phyloP scores from a whole-genome alignment of 768 basidiomycete genomes.

The Mycena albidolilacea region DNA sequence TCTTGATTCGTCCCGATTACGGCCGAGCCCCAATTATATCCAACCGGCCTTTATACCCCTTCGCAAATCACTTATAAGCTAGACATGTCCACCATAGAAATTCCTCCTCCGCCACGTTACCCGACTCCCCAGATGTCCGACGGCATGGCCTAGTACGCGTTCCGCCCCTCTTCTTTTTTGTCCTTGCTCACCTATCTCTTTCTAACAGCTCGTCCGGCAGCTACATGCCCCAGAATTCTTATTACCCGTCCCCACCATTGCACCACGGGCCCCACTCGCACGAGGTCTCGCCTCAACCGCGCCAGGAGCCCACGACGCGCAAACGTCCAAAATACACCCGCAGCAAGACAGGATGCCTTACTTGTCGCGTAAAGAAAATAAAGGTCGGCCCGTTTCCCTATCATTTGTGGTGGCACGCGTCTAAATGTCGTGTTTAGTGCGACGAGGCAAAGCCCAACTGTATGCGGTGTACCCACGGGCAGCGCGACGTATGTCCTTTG shows the following conservation, averaged over 20 bases:
- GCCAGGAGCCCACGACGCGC: constrained; percentile 57
- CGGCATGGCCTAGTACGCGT: constrained; percentile 69
- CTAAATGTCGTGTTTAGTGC: constrained; percentile 65
- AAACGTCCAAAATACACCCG: constrained; percentile 95
- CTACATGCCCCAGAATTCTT: constrained; percentile 59
- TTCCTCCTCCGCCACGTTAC: constrained; percentile 50
- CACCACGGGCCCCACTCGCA: constrained; percentile 64
- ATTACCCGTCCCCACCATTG: constrained; percentile 56
- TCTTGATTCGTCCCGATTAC: constrained; percentile 33
- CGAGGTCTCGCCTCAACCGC: constrained; percentile 62
- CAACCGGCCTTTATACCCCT: constrained; percentile 30
- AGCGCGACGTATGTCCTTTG: constrained; percentile 75
- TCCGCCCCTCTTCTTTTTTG: constrained; percentile 15
- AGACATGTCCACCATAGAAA: constrained; percentile 49
- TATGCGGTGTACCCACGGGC: constrained; percentile 88
- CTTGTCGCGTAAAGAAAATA: constrained; percentile 95
- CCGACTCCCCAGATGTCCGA: constrained; percentile 56
- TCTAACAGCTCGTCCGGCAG: constrained; percentile 54
- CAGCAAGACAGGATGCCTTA: constrained; percentile 95
- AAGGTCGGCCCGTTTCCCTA: constrained; percentile 70
- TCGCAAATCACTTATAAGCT: constrained; percentile 35
- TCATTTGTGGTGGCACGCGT: constrained; percentile 16
- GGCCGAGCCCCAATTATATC: constrained; percentile 7
- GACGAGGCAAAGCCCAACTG: constrained; percentile 93
- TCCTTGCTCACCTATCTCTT: constrained; percentile 38